phyloP scores from a whole-genome alignment of 495 filamentous ascomycete genomes.

The Zalerion maritima region DNA sequence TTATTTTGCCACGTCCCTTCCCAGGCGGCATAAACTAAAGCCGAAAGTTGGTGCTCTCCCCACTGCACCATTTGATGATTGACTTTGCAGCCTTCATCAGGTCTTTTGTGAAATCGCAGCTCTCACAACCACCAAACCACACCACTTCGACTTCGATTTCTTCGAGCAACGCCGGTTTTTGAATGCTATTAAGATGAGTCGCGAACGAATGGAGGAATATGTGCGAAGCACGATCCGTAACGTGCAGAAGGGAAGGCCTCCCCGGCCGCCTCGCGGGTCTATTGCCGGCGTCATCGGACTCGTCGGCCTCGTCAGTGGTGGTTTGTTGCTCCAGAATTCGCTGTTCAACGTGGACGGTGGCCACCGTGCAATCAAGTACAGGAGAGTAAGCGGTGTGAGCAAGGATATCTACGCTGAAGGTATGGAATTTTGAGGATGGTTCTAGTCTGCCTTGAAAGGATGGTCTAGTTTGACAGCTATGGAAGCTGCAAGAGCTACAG shows the following conservation, averaged over 20 bases:
- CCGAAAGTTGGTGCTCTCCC: no score
- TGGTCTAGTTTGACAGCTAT: constrained; percentile 11
- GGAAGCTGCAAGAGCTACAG: no score
- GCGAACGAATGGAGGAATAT: constrained; percentile 31
- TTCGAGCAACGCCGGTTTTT: neutral
- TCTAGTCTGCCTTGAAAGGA: neutral
- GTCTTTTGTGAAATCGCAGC: constrained; percentile 7
- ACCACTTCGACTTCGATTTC: neutral
- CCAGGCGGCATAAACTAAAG: no score
- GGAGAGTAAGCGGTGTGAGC: constrained; percentile 79
- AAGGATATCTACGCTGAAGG: constrained; percentile 96
- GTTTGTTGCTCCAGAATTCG: constrained; percentile 57
- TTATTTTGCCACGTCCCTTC: no score
- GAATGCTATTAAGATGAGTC: constrained; percentile 37
- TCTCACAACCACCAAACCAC: constrained; percentile 3
- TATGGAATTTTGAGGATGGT: constrained; percentile 19
- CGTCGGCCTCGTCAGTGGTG: constrained; percentile 48
- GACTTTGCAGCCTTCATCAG: constrained; percentile 9
- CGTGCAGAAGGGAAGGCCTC: constrained; percentile 25
- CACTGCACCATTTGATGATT: no score
- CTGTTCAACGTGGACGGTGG: constrained; percentile 99
- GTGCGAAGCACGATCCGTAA: constrained; percentile 18
- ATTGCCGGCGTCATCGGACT: constrained; percentile 19
- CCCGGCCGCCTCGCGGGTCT: constrained; percentile 12
- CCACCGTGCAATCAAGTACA: constrained; percentile 98